Evolutionary conservation across 2,329 filamentous ascomycete genomes (phyloP), one percentile per base, ranked within the genome.

Genomic region (Paecilomyces sp.): DNA sequence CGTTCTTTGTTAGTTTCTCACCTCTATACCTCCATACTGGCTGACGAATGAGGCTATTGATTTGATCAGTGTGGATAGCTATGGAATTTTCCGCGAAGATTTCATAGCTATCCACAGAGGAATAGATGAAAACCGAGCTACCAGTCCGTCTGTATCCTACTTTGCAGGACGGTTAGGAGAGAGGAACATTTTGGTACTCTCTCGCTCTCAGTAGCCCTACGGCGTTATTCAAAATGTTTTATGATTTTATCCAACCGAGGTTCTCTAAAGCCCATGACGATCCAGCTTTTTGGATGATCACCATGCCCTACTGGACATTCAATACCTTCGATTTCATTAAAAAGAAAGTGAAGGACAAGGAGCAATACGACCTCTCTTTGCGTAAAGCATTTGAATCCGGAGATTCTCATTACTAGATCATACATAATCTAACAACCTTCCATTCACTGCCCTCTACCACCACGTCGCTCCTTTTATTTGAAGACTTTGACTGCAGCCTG

Each of bases 171-270:
- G 60, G 62, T 13, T 72, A 62, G 69, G 18, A 66, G 52, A 57
- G 33, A 8, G 67, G 67, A 31, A 68, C 54, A 9, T 69, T 71
- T 55, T 71, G 66, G 68, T 71, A 68, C 47, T 66, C 67, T 41
- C 63, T 67, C 8, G 68, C 68, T 24, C 54, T 71, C 53, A 47
- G 64, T 11, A 70, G 64, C 22, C 67, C 68, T 2, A 69, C 64
- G 31, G 68, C 63, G 0, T 59, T 71, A 13, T 65, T 62, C 50
- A 62, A 63, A n/a, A 15, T 71, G 1, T 71, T 71, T 52, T 56
- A 57, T 51, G 58, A 72, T 3, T 64, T 67, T 57, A 66, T 70
- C 13, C 62, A 67, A 12, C 65, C 66, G 15, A 15, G 13, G 4
- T 41, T 41, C 6, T 13, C 4, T 6, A 41, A 41, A 15, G 12